Base-by-base conservation (phyloP, 257 asterid species). In the Prunella vulgaris region DNA sequence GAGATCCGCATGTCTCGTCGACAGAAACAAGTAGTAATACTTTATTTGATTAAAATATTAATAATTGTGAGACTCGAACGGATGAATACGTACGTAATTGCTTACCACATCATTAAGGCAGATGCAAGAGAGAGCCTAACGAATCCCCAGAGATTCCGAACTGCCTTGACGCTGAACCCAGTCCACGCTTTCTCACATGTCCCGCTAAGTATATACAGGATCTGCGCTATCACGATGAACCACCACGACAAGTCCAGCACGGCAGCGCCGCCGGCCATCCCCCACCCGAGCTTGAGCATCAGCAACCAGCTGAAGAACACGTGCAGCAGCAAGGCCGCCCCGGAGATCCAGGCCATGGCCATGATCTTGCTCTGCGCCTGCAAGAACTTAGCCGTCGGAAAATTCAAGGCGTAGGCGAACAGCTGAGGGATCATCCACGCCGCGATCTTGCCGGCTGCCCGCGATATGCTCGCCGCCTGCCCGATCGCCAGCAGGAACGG, bases 401-500 rank as follows among this genome's bases (percentile, higher is more conserved):
- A 87, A 63, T 83, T 83, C n/a, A 84, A 0, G 0, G 93, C 90
- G 71, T 87, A 87, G 0, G 93, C 93, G 69, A 66, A 87, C 25
- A 84, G 83, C 83, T 87, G 88, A 9, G 94, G 94, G 35, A 87
- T 87, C 81, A 83, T 83, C 88, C 84, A 87, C 22, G 77, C 7
- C 13, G 93, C 78, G 5, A 72, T 69, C 42, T 77, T 77, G 1
- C 90, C 93, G n/a, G 88, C 90, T 2, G 77, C 79, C 15, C 76
- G 70, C 0, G 88, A 83, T 13, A 87, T 87, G 8, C 79, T 79
- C 77, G 74, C 73, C 57, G 74, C 61, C 35, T 87, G 88, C 5
- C 87, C 82, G 40, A 87, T 79, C 17, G 81, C 32, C 2, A 40
- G 72, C 52, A 87, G 56, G 15, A 84, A 64, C 0, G 87, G 88